These are phyloP conservation scores for Polygonum maritimum DNA, from an alignment of 148 eudicot species.

Conservation along the genomic window DNA sequence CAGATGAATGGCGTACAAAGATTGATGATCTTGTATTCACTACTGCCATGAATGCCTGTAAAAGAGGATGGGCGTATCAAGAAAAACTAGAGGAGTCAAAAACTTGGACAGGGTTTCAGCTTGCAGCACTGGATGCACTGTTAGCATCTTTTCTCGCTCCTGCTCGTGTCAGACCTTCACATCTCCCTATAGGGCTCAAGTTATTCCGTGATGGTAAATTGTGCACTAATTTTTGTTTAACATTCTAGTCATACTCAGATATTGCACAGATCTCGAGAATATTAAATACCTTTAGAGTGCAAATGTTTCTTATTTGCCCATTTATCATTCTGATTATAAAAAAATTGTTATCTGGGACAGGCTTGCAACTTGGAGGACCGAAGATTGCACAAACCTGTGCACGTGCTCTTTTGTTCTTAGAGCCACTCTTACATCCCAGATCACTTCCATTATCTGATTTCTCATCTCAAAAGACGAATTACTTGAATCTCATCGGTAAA, in stretches of 20 bases:
- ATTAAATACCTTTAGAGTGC: no score
- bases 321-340: background rate
- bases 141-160: slow-evolving; percentile 83
- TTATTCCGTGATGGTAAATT: slow-evolving; percentile 69
- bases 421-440: slow-evolving; percentile 80
- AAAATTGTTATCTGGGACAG: background rate
- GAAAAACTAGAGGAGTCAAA: slow-evolving; percentile 19
- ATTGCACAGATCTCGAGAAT: background rate
- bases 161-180: slow-evolving; percentile 54
- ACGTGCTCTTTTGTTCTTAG: slow-evolving; percentile 63
- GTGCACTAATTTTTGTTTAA: background rate
- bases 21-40: slow-evolving; percentile 50
- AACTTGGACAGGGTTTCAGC: slow-evolving; percentile 59
- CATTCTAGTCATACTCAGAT: background rate
- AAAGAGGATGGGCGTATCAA: slow-evolving; percentile 38
- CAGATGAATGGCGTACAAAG: slow-evolving; percentile 61
- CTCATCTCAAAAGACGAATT: slow-evolving; percentile 15
- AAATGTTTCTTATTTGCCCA: background rate
- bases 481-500: slow-evolving; percentile 14
- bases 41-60: slow-evolving; percentile 55
- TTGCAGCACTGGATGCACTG: slow-evolving; percentile 74
- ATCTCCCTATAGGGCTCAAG: slow-evolving; percentile 59
- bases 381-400: slow-evolving; percentile 63
- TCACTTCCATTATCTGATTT: slow-evolving; percentile 52
- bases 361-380: slow-evolving; percentile 26